Evolutionary conservation across 148 eudicot genomes (phyloP).

Genomic region (Vaccinium darrowii): DNA sequence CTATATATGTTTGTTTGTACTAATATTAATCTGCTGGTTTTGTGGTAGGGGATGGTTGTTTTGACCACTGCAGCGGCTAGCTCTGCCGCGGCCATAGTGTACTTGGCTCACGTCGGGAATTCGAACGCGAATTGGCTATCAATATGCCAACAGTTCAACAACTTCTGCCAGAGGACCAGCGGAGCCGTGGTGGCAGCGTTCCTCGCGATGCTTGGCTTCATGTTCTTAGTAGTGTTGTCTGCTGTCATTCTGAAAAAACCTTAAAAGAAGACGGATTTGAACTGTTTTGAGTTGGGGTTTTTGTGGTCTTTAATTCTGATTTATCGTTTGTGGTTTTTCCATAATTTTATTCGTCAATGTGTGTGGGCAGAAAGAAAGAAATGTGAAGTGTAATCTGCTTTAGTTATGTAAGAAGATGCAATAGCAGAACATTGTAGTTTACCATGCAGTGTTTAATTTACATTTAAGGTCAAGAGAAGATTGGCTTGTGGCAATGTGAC

Average conservation of each 20-base stretch:
- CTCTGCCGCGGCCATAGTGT: conserved; percentile 66
- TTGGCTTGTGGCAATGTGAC: no score
- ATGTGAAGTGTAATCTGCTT: no score
- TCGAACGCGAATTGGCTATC: conserved; percentile 65
- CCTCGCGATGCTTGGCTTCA: conserved; percentile 37
- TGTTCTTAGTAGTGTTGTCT: conserved; percentile 49
- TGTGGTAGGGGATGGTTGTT: conserved; percentile 42
- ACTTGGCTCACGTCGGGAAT: conserved; percentile 77
- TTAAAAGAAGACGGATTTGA: conserved; percentile 13
- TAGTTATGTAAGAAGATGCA: no score
- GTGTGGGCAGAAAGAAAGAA: not conserved
- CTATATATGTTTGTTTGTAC: not conserved
- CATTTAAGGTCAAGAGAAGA: no score
- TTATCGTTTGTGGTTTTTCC: not conserved
- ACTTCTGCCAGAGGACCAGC: conserved; percentile 59
- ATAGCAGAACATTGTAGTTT: no score
- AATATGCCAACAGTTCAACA: conserved; percentile 69
- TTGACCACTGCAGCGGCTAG: conserved; percentile 55
- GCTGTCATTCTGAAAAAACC: conserved; percentile 42
- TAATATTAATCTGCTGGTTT: not conserved
- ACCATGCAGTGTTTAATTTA: no score
- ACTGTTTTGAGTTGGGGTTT: not conserved
- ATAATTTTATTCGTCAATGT: not conserved
- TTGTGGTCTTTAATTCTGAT: not conserved
- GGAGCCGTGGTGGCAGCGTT: conserved; percentile 75